Conservation (phyloP, 2,329 filamentous ascomycete species). For the Westerdykella aurantiaca region DNA sequence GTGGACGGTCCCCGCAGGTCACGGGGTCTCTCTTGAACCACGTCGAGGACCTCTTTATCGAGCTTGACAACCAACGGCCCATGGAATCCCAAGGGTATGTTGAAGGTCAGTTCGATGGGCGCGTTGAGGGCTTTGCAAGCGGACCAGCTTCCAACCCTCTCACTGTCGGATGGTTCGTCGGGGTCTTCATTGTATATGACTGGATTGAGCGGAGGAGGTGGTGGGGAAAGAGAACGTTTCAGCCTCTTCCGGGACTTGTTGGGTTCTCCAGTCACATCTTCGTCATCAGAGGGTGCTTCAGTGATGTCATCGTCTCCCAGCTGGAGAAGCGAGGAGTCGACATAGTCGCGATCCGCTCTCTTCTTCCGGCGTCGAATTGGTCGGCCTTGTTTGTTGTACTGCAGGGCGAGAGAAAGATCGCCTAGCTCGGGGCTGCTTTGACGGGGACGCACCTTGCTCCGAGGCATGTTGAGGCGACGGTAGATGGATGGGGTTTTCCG, state of each 20-base stretch:
- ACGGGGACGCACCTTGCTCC: not conserved
- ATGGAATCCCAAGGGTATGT: slow-evolving; percentile 41
- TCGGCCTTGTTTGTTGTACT: slow-evolving; percentile 40
- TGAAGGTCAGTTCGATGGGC: slow-evolving; percentile 41
- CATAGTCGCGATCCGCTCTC: slow-evolving; percentile 32
- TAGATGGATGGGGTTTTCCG: too few species aligned
- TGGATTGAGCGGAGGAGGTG: slow-evolving; percentile 31
- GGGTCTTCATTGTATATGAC: slow-evolving; percentile 27
- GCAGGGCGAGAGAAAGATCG: slow-evolving; percentile 19
- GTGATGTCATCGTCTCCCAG: slow-evolving; percentile 22
- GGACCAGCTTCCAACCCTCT: slow-evolving; percentile 13
- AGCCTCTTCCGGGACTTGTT: slow-evolving; percentile 29
- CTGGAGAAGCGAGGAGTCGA: slow-evolving; percentile 38
- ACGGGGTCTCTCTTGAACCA: not conserved
- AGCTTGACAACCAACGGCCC: slow-evolving; percentile 43
- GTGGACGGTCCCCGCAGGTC: not conserved
- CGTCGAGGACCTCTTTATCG: slow-evolving; percentile 21
- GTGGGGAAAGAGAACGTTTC: slow-evolving; percentile 32
- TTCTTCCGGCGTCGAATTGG: slow-evolving; percentile 40
- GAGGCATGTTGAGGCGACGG: not conserved
- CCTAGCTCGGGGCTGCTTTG: slow-evolving; percentile 28
- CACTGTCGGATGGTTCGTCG: slow-evolving; percentile 25
- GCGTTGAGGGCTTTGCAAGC: slow-evolving; percentile 12
- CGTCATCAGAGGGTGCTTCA: slow-evolving; percentile 23
- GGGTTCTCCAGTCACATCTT: slow-evolving; percentile 21